Evolutionary conservation across 2,329 filamentous ascomycete genomes (phyloP).

Genomic region (Penicillium rolfsii): DNA sequence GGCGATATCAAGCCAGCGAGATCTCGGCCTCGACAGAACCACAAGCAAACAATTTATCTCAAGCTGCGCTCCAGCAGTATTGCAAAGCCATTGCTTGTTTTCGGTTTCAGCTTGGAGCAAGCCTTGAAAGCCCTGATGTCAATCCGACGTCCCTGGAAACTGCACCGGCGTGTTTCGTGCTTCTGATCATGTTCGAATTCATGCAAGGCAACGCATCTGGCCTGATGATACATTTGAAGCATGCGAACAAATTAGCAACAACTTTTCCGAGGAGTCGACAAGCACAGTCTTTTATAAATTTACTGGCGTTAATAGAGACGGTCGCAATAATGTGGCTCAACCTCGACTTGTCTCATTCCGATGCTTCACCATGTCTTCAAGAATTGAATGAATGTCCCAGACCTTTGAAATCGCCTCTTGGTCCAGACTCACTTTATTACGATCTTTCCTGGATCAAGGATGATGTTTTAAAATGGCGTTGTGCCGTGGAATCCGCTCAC

Average conservation of each 20-base stretch:
- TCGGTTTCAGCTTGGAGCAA: background rate
- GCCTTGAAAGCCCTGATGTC: background rate
- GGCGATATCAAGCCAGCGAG: constrained; percentile 1
- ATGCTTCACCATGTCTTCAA: background rate
- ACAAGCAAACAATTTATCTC: background rate
- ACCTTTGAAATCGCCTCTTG: background rate
- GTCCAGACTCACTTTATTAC: background rate
- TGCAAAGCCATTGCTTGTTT: background rate
- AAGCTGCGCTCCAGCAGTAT: background rate
- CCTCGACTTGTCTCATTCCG: background rate
- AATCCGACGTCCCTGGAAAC: background rate
- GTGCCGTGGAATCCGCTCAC: background rate
- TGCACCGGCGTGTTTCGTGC: background rate
- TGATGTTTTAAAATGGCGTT: background rate
- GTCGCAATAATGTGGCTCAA: background rate
- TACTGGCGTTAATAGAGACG: background rate
- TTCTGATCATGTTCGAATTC: constrained; percentile 8
- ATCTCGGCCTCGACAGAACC: background rate
- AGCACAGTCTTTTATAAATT: background rate
- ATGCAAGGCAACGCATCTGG: constrained; percentile 7
- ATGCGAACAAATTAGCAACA: background rate
- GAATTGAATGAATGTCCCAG: background rate
- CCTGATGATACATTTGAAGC: background rate
- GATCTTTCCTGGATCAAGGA: background rate
- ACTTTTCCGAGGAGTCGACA: background rate